Percentiles rank a stretch among this genome's conserved stretches.
These are phyloP conservation scores for Chlamydomonas applanata DNA, from an alignment of 139 green algal genomes.

Conservation along the genomic window DNA sequence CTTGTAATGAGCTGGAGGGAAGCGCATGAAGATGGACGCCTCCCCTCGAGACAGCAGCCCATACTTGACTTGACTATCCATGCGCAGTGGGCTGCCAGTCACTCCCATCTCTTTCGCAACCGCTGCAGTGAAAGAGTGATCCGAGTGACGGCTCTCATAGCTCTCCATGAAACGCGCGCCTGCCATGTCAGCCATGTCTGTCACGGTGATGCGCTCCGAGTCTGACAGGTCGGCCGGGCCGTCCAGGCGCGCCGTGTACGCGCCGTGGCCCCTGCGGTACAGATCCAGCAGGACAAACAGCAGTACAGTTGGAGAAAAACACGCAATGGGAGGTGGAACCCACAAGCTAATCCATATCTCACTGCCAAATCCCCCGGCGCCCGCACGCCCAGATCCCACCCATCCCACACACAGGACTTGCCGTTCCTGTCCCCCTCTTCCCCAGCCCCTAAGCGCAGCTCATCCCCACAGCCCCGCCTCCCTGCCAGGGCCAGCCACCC, in stretches of 20 bases:
- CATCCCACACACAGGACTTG: no score
- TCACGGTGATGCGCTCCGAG: slow-evolving; percentile 31
- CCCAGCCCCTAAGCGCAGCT: no score
- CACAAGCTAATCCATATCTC: no score
- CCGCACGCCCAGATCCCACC: no score
- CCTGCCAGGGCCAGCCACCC: no score
- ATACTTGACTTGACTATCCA: slow-evolving; percentile 94
- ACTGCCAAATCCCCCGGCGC: no score
- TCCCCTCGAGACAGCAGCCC: slow-evolving; percentile 76
- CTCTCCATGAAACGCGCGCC: slow-evolving; percentile 84
- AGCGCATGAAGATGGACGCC: slow-evolving; percentile 87
- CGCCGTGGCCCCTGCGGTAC: no score
- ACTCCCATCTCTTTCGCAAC: slow-evolving; percentile 68
- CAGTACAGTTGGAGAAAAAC: no score
- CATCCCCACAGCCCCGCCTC: no score
- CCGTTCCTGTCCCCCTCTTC: no score
- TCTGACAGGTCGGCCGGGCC: not conserved
- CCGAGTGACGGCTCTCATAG: slow-evolving; percentile 78
- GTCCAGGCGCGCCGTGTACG: not conserved
- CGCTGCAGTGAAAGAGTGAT: slow-evolving; percentile 64
- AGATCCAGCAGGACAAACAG: no score
- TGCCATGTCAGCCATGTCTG: slow-evolving; percentile 17
- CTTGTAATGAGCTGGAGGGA: slow-evolving; percentile 74
- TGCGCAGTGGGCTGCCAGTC: slow-evolving; percentile 55
- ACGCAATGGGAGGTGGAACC: no score